phyloP scores from a whole-genome alignment of 116 monocot species.

The Iris pallida region DNA sequence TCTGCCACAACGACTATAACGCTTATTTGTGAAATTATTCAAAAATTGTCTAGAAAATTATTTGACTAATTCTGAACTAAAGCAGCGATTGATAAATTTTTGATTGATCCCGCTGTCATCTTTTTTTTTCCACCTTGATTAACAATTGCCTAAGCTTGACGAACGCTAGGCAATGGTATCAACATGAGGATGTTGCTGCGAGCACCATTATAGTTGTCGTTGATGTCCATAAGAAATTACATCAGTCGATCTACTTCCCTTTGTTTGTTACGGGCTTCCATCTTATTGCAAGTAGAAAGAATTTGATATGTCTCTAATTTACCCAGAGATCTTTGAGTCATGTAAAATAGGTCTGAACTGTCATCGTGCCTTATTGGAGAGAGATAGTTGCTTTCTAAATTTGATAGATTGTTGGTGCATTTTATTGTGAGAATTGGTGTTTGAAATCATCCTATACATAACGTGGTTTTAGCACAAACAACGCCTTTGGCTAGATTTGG shows the following conservation, averaged over 20 bases:
- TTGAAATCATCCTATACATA: neutral
- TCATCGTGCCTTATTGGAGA: neutral
- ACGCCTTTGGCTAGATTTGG: constrained; percentile 1
- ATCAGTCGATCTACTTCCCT: neutral
- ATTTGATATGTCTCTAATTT: constrained; percentile 1
- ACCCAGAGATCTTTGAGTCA: neutral
- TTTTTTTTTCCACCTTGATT: neutral
- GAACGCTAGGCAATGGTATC: neutral
- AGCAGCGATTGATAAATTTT: neutral
- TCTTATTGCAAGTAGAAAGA: neutral
- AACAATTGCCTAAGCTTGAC: neutral
- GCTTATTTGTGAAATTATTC: neutral
- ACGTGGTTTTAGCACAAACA: neutral
- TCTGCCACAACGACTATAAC: neutral
- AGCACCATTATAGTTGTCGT: neutral
- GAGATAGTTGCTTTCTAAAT: neutral
- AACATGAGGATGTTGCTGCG: neutral
- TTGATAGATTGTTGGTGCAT: neutral
- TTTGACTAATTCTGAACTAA: neutral
- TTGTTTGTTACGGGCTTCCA: neutral
- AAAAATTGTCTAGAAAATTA: neutral
- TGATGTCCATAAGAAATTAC: constrained; percentile 13
- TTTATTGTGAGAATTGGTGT: neutral
- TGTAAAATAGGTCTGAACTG: neutral
- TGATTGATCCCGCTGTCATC: neutral